phyloP scores from a whole-genome alignment of 2,329 filamentous ascomycete genomes.

The Zymoseptoria crescenta region DNA sequence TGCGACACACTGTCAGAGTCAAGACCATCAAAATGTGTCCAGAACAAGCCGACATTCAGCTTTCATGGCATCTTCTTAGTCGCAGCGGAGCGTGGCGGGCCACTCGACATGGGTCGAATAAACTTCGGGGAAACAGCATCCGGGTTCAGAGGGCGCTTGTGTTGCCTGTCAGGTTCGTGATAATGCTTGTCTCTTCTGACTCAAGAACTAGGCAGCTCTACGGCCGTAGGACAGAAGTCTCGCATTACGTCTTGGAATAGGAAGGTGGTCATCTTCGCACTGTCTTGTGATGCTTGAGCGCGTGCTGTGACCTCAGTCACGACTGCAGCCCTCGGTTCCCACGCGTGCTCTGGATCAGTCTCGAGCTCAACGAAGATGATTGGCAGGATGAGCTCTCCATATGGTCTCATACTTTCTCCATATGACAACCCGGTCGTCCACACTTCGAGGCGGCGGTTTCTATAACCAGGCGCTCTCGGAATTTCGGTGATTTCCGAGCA shows the following conservation, averaged over 20 bases:
- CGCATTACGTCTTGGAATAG: no score
- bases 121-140: neutral
- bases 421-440: neutral
- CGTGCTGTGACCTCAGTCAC: no score
- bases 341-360: neutral
- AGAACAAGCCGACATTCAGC: no score
- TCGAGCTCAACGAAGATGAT: neutral
- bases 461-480: no score
- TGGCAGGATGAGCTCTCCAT: no score
- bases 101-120: neutral
- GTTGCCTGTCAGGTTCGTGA: neutral
- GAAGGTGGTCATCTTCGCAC: no score
- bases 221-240: neutral
- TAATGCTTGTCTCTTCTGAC: neutral
- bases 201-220: neutral
- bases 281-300: neutral
- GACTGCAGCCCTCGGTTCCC: no score
- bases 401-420: neutral
- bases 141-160: neutral
- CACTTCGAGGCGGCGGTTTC: neutral
- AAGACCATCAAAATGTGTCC: neutral
- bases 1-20: neutral
- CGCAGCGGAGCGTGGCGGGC: neutral
- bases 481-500: no score
- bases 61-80: neutral